Conservation (phyloP, 805 yeast species). For the Ogataea pilisensis region DNA sequence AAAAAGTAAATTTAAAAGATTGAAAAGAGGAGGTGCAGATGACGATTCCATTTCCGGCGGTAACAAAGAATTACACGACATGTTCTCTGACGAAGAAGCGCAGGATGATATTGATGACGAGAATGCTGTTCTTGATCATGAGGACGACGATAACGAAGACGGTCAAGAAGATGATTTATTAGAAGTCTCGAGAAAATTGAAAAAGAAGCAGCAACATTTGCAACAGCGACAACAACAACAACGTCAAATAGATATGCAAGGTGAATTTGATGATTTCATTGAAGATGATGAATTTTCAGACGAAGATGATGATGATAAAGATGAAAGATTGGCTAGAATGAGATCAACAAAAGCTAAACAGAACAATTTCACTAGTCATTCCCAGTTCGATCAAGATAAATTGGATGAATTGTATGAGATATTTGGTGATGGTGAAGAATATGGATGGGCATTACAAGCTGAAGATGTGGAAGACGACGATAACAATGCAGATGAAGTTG, state of each 20-base stretch:
- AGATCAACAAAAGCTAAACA: constrained; percentile 31
- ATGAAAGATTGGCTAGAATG: constrained; percentile 36
- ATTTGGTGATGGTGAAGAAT: constrained; percentile 95
- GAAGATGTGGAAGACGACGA: constrained; percentile 65
- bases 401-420: constrained; percentile 91
- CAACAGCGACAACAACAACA: constrained; percentile 15
- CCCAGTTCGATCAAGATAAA: constrained; percentile 79
- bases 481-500: constrained; percentile 37
- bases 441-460: constrained; percentile 96
- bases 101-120: constrained; percentile 23
- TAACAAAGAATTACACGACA: constrained; percentile 50
- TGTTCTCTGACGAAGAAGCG: constrained; percentile 63
- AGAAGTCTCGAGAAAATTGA: constrained; percentile 26
- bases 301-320: constrained; percentile 74
- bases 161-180: constrained; percentile 29
- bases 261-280: constrained; percentile 94
- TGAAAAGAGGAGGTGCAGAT: constrained; percentile 65
- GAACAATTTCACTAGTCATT: constrained; percentile 26
- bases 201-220: constrained; percentile 22
- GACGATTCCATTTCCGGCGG: constrained; percentile 18
- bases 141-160: constrained; percentile 33
- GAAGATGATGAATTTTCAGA: constrained; percentile 90
- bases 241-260: constrained; percentile 37
- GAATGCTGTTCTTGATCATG: constrained; percentile 29
- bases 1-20: constrained; percentile 64